Percentiles rank a stretch among this genome's conserved stretches.
Evolutionary conservation across 192 early-diverging fungal genomes (phyloP).

Genomic region (Geranomyces michiganensis): DNA sequence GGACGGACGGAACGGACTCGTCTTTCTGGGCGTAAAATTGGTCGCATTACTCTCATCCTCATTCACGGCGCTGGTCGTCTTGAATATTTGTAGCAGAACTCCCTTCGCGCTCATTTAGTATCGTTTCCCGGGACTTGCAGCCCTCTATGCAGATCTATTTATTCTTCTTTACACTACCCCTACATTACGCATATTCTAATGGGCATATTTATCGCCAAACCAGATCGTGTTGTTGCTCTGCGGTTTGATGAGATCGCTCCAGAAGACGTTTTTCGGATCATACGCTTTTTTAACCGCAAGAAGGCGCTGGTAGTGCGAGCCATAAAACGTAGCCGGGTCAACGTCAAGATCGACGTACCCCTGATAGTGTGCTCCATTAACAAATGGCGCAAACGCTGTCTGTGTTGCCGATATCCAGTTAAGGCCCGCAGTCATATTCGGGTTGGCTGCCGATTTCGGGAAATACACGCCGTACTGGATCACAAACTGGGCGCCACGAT

Average conservation of each 20-base stretch:
- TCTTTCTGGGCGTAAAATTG: too few species aligned
- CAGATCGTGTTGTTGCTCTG: slow-evolving; percentile 7
- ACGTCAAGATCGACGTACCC: slow-evolving; percentile 35
- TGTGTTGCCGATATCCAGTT: background rate
- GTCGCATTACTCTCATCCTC: too few species aligned
- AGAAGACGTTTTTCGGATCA: slow-evolving; percentile 21
- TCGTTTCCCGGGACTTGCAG: too few species aligned
- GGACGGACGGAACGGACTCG: too few species aligned
- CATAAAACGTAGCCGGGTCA: slow-evolving; percentile 13
- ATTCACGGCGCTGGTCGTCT: too few species aligned
- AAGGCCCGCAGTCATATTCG: slow-evolving; percentile 1
- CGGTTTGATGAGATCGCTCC: slow-evolving; percentile 14
- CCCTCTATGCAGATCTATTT: too few species aligned
- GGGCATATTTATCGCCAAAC: slow-evolving; percentile 19
- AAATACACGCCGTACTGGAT: slow-evolving; percentile 29
- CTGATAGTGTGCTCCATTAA: slow-evolving; percentile 30
- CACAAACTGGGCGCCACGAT: slow-evolving; percentile 5
- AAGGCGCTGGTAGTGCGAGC: slow-evolving; percentile 16
- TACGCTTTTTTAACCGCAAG: slow-evolving; percentile 26
- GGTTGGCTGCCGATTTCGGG: background rate
- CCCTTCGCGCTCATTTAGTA: too few species aligned
- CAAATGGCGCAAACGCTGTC: slow-evolving; percentile 14
- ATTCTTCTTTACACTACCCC: too few species aligned
- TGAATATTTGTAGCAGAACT: too few species aligned
- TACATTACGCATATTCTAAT: background rate